Conservation (phyloP, 139 green algal species). For the Chlamydomonas eustigma region DNA sequence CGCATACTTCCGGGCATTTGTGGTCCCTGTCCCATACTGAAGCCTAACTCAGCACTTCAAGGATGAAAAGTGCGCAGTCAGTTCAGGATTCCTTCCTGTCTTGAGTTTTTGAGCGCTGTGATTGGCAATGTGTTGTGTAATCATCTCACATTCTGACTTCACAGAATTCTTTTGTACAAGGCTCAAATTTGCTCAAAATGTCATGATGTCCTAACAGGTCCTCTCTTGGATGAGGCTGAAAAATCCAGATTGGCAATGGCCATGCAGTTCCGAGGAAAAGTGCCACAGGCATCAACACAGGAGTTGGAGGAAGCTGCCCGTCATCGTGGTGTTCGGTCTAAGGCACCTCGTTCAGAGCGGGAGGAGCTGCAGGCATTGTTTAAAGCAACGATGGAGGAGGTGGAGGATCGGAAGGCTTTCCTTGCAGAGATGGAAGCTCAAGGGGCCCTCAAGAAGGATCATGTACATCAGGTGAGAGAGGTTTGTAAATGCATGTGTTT, state of each 20-base stretch:
- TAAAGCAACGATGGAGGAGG: neutral
- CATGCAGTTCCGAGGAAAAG: neutral
- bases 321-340: neutral
- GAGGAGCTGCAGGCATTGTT: constrained; percentile 2
- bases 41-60: no score
- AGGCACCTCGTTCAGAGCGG: neutral
- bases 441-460: neutral
- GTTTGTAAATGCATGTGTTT: neutral
- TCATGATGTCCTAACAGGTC: neutral
- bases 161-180: no score
- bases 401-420: neutral
- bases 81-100: no score
- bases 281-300: neutral
- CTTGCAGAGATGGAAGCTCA: neutral
- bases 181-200: no score
- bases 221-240: neutral
- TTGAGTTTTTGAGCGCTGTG: no score
- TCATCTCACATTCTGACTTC: no score
- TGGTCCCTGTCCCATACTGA: no score
- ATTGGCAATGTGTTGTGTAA: no score
- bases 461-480: constrained; percentile 1
- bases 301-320: neutral
- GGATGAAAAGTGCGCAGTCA: no score
- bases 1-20: no score
- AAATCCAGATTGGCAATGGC: neutral